Percentiles rank a stretch among this genome's conserved stretches.
phyloP scores from a whole-genome alignment of 306 rosid species.

The Ochetophila trinervis region DNA sequence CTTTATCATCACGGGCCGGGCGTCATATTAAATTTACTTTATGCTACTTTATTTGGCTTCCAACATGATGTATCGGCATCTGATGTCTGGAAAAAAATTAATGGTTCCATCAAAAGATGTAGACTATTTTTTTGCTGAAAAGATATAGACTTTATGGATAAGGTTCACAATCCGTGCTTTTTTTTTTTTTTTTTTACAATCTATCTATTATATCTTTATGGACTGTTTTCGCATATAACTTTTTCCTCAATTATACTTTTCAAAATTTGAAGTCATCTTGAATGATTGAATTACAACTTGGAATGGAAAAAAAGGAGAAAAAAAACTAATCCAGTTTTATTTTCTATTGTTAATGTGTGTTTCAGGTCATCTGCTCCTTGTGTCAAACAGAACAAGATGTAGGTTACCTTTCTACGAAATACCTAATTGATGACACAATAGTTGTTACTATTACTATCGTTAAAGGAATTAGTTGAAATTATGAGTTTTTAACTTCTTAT shows the following conservation, averaged over 20 bases:
- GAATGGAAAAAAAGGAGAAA: not conserved
- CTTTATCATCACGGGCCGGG: no score
- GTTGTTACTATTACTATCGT: not conserved
- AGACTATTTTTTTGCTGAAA: slow-evolving; percentile 11
- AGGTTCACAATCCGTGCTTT: no score
- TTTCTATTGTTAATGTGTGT: slow-evolving; percentile 9
- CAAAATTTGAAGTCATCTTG: not conserved
- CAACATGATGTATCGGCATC: not conserved
- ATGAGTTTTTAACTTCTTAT: slow-evolving; percentile 1
- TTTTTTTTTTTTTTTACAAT: no score
- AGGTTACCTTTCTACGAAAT: slow-evolving; percentile 15
- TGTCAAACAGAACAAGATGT: slow-evolving; percentile 85
- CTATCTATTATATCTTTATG: not conserved
- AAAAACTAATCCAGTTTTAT: not conserved
- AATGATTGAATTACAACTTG: not conserved
- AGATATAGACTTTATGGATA: slow-evolving; percentile 18
- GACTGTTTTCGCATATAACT: not conserved
- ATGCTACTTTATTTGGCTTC: slow-evolving; percentile 1
- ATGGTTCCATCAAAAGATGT: slow-evolving; percentile 5
- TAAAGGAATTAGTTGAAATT: not conserved
- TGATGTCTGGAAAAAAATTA: not conserved
- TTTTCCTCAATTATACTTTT: not conserved
- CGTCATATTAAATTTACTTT: no score
- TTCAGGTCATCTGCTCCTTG: slow-evolving; percentile 75
- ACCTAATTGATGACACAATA: not conserved